phyloP scores from a whole-genome alignment of 345 rosid genomes.

The Noccaea caerulescens region DNA sequence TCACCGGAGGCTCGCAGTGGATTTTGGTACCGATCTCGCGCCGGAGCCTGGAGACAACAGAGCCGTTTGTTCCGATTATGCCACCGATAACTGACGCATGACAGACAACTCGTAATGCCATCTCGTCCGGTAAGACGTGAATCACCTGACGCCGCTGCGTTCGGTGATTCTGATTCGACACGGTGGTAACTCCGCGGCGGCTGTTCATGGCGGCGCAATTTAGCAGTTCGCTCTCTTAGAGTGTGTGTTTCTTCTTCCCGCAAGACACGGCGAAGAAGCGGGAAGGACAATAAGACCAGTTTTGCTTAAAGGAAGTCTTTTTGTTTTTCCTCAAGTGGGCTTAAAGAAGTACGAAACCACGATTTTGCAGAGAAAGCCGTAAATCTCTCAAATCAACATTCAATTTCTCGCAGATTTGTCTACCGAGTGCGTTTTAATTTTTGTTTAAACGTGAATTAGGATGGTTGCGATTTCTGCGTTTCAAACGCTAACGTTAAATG shows the following conservation, averaged over 20 bases:
- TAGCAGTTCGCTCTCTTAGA: not conserved
- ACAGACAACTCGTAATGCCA: conserved; percentile 51
- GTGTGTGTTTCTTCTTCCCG: not conserved
- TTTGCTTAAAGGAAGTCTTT: not conserved
- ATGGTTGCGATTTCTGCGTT: too few species aligned
- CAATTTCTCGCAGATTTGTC: not conserved
- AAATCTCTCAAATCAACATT: conserved; percentile 20
- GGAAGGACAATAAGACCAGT: conserved; percentile 26
- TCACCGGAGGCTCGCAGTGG: conserved; percentile 45
- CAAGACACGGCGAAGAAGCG: conserved; percentile 31
- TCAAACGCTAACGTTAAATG: not conserved
- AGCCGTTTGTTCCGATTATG: conserved; percentile 51
- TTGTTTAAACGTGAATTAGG: too few species aligned
- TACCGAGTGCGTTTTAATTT: not conserved
- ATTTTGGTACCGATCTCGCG: conserved; percentile 49
- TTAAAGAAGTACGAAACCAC: not conserved
- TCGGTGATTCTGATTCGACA: conserved; percentile 20
- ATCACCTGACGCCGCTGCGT: conserved; percentile 25
- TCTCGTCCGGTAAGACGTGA: conserved; percentile 38
- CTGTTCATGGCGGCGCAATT: conserved; percentile 36
- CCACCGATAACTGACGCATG: conserved; percentile 49
- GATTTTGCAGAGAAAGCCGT: conserved; percentile 10
- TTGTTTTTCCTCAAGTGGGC: too few species aligned
- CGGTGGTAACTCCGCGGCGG: conserved; percentile 24
- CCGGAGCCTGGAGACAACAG: conserved; percentile 41